Base-by-base conservation (phyloP, 2,329 filamentous ascomycete genomes). In the Colletotrichum tabaci region DNA sequence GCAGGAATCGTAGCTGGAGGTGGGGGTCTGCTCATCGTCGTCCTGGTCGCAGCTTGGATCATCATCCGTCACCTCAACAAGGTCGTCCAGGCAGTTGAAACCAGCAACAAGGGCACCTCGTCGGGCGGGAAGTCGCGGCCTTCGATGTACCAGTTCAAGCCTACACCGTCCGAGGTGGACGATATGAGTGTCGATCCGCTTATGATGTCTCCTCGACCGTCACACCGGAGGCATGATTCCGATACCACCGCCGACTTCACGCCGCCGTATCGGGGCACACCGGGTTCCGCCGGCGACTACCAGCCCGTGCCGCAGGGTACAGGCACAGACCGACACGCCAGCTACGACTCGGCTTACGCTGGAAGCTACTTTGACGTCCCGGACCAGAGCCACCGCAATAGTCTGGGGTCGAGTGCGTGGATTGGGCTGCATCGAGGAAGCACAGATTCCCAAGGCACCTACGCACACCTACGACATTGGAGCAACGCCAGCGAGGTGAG, bases 1-100 rank as follows among this genome's bases (percentile, higher is more conserved):
- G 88, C 85, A 3, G 89, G 88, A 2, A 88, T 90, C 26, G 82
- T 90, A 44, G 86, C 83, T 2, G 88, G 87, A 1, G 85, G 84
- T 15, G 79, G 87, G 3, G 82, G 81, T 0, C 76, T 90, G 13
- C 79, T 90, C 2, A 66, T 87, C 1, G 79, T 85, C 35, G 81
- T 89, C 13, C 49, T 90, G 7, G 79, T 83, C 2, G 83, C 83
- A 0, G 81, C 87, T 2, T 85, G 82, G 71, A 78, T 88, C 60
- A 84, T 90, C 57, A 81, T 90, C 56, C 82, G 85, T 1, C 85
- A 84, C 12, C 82, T 90, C 18, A 87, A 83, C 69, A 83, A 80
- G 52, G 84, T 87, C 23, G 82, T 85, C 74, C 79, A 78, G 38
- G 81, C 80, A 8, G 80, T 84, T 9, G 78, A 82, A 57, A 79